A percentile compares a stretch with the other conserved stretches of the same genome.
These are phyloP conservation scores for Casuarina cunninghamiana DNA, from an alignment of 306 rosid genomes.

Conservation along the genomic window DNA sequence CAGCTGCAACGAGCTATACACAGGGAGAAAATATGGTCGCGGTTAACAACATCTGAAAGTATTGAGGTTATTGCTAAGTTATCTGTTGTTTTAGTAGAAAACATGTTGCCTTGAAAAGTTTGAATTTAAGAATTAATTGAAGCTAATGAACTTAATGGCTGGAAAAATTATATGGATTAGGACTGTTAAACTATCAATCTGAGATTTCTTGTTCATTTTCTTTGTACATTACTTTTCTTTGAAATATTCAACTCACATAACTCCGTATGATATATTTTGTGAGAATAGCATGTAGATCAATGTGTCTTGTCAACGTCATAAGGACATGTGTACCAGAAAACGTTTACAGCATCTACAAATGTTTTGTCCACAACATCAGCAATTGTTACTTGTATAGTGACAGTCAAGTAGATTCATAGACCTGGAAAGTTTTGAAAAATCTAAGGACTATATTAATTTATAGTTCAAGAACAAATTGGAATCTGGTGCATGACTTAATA, in stretches of 20 bases:
- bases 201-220: not conserved
- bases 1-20: constrained; percentile 84
- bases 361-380: no score
- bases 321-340: not conserved
- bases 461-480: not conserved
- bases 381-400: not conserved
- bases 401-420: not conserved
- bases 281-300: not conserved
- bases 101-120: constrained; percentile 26
- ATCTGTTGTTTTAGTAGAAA: constrained; percentile 23
- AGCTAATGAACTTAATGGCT: constrained; percentile 11
- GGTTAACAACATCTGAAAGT: constrained; percentile 94
- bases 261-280: not conserved
- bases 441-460: not conserved
- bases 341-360: not conserved
- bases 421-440: not conserved
- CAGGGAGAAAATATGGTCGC: constrained; percentile 96
- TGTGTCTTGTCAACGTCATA: not conserved
- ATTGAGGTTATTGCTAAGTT: constrained; percentile 71
- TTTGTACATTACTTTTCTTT: not conserved
- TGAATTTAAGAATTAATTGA: constrained; percentile 14
- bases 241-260: not conserved
- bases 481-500: not conserved
- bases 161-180: constrained; percentile 1
- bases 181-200: not conserved